Percentiles rank a stretch among this genome's conserved stretches.
phyloP scores from a whole-genome alignment of 163 green algal genomes.

The Chloromonas sp. region DNA sequence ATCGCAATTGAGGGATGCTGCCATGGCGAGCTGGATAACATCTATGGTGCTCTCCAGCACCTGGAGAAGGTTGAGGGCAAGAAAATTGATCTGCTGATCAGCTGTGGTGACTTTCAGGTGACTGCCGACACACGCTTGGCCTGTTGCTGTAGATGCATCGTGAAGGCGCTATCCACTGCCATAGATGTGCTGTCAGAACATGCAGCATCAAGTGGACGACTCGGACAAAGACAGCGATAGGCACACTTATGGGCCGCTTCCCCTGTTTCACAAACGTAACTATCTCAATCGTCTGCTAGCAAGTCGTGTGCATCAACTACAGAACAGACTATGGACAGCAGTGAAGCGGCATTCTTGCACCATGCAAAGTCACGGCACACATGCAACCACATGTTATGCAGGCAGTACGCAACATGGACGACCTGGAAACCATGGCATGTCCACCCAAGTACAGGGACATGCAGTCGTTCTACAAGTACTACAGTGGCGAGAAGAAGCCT shows the following conservation, averaged over 20 bases:
- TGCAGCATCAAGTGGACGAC: too few species aligned
- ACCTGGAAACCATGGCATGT: constrained; percentile 90
- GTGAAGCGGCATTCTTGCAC: too few species aligned
- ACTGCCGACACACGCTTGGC: not conserved
- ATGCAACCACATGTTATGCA: constrained; percentile 24
- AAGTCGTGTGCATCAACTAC: not conserved
- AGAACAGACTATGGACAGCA: not conserved
- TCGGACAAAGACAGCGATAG: too few species aligned
- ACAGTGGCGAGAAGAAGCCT: constrained; percentile 67
- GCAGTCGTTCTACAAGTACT: constrained; percentile 95
- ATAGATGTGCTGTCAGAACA: too few species aligned
- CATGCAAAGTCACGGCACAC: too few species aligned
- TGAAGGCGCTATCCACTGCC: too few species aligned
- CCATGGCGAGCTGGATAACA: constrained; percentile 96
- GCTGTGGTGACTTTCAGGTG: constrained; percentile 97
- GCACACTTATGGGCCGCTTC: too few species aligned
- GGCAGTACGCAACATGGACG: constrained; percentile 89
- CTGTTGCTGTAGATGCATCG: not conserved
- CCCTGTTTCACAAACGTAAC: too few species aligned
- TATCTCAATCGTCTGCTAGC: too few species aligned
- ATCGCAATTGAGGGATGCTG: constrained; percentile 93
- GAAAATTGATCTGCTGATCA: constrained; percentile 93
- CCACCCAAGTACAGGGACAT: constrained; percentile 90
- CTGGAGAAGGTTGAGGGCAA: constrained; percentile 64
- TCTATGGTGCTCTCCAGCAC: constrained; percentile 83